Evolutionary conservation across 2,329 filamentous ascomycete genomes (phyloP).

Genomic region (Botrytis pseudocinerea): DNA sequence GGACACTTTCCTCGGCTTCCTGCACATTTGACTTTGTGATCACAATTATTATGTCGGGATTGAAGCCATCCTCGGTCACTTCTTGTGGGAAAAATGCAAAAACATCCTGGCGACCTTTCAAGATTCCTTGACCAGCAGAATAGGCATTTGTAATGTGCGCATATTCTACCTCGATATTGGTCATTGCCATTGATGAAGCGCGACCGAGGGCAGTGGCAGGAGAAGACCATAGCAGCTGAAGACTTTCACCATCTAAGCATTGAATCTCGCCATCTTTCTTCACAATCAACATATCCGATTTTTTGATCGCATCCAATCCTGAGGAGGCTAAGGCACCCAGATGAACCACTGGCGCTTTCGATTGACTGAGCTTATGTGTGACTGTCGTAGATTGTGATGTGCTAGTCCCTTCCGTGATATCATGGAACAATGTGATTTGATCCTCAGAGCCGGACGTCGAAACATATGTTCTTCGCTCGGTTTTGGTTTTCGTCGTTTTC

Average conservation of each 20-base stretch:
- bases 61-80: constrained; percentile 47
- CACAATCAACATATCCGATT: constrained; percentile 53
- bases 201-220: constrained; percentile 41
- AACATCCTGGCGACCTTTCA: constrained; percentile 55
- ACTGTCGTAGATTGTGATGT: constrained; percentile 54
- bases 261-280: constrained; percentile 61
- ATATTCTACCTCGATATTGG: constrained; percentile 40
- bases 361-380: constrained; percentile 46
- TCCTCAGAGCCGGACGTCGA: constrained; percentile 51
- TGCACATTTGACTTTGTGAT: constrained; percentile 35
- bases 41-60: constrained; percentile 56
- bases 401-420: constrained; percentile 53
- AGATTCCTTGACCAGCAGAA: constrained; percentile 40
- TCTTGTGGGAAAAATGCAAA: constrained; percentile 53
- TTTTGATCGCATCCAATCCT: constrained; percentile 22
- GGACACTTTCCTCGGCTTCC: constrained; percentile 12
- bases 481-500: constrained; percentile 46
- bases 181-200: constrained; percentile 41
- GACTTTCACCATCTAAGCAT: constrained; percentile 58
- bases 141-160: constrained; percentile 39
- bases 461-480: constrained; percentile 62
- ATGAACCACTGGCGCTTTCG: constrained; percentile 46
- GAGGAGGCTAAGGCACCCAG: constrained; percentile 42
- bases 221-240: constrained; percentile 51
- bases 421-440: constrained; percentile 61